Evolutionary conservation across 1,284 basidiomycete species (phyloP), one percentile per base, ranked within the genome.

Genomic region (Chalciporus sp.): DNA sequence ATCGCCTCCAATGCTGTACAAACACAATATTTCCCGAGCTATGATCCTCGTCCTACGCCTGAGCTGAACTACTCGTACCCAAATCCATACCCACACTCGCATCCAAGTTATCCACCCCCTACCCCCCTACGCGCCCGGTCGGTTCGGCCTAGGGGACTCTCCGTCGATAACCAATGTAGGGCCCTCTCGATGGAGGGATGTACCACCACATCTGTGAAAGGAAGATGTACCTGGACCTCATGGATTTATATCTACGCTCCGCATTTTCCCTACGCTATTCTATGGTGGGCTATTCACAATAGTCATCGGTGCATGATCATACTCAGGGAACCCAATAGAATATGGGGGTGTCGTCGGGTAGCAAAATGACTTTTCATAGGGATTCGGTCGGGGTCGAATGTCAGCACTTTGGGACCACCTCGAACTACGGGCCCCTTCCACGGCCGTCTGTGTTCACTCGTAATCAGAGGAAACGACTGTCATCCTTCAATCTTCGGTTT

Each of bases 111-210:
- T 16, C 48, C 47, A 8, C 45, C 43, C 53, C n/a, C 35, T n/a
- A 42, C 16, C 51, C 44, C 12, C 48, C 20, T 14, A 16, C 54
- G n/a, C 55, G 47, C 12, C 17, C 12, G 5, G 40, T 26, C 31
- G 28, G 14, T n/a, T 37, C 35, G 16, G n/a, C 7, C 35, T 7
- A 39, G 10, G 55, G 43, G 44, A 41, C 27, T 8, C 42, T 26
- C 39, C 47, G 49, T 26, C 65, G 63, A 29, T 59, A 51, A 42
- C 61, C 67, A 33, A 58, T 51, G 54, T 51, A 66, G 11, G 66
- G 47, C 17, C 33, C 61, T 1, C 39, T 45, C 5, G 33, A 46
- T 6, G 14, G 49, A 51, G 6, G 20, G 33, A 11, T 28, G n/a
- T 17, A 57, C 56, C 16, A 47, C 19, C 17, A 52, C 16, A 50